Evolutionary conservation across 1,139 yeast genomes (phyloP).

Genomic region (Blastobotrys malaysiensis): DNA sequence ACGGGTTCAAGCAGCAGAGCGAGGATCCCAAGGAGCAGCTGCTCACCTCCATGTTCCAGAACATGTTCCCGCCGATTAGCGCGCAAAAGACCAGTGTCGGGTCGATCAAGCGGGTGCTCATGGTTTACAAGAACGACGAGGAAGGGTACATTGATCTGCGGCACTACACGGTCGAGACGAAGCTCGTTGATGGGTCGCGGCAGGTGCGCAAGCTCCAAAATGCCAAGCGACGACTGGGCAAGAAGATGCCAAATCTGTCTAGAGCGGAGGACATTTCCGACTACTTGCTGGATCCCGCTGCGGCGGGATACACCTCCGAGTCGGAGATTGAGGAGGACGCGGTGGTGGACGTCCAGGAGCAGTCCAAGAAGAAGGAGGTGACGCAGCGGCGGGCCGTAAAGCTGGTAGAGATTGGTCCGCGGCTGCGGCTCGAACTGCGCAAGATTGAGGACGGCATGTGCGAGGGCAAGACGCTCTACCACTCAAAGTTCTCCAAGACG

Average conservation of each 20-base stretch:
- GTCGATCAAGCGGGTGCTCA: constrained; percentile 75
- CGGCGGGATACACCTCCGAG: constrained; percentile 77
- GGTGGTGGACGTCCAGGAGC: constrained; percentile 70
- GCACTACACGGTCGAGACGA: constrained; percentile 87
- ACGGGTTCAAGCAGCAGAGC: constrained; percentile 59
- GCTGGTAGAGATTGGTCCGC: constrained; percentile 89
- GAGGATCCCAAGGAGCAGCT: constrained; percentile 53
- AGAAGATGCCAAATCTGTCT: constrained; percentile 68
- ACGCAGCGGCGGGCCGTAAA: constrained; percentile 82
- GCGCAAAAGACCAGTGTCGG: constrained; percentile 74
- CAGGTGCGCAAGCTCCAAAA: constrained; percentile 72
- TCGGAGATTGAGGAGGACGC: constrained; percentile 88
- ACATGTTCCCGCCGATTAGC: constrained; percentile 90
- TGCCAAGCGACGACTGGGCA: constrained; percentile 43
- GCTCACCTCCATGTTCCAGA: constrained; percentile 85
- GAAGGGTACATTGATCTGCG: constrained; percentile 76
- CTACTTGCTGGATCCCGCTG: constrained; percentile 76
- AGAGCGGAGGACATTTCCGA: constrained; percentile 74
- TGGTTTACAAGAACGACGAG: constrained; percentile 67
- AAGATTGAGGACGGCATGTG: constrained; percentile 92
- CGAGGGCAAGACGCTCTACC: constrained; percentile 82
- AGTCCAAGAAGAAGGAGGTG: constrained; percentile 26
- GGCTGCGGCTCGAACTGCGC: constrained; percentile 66
- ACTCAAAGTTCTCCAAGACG: constrained; percentile 60
- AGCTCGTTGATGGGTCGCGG: constrained; percentile 75